These are phyloP conservation scores for Carallia brachiata DNA, from an alignment of 345 rosid species.

Conservation along the genomic window DNA sequence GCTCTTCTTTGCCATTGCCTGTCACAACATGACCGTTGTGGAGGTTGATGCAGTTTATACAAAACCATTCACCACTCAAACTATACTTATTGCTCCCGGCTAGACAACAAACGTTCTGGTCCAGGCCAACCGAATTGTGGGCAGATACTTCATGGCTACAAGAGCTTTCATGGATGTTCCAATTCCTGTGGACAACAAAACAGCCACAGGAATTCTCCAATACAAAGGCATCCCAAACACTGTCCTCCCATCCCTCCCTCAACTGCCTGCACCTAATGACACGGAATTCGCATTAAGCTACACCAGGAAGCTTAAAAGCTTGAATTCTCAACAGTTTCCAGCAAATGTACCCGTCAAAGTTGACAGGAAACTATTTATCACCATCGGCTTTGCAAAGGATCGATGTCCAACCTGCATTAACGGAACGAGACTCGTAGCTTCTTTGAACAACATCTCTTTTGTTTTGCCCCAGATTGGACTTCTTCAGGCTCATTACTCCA, in stretches of 20 bases:
- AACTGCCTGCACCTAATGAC: not conserved
- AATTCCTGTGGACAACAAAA: conserved; percentile 68
- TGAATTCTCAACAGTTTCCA: not conserved
- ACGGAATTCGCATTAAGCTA: not conserved
- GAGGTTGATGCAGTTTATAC: conserved; percentile 65
- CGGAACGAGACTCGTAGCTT: not conserved
- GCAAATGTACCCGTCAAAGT: not conserved
- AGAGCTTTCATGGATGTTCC: conserved; percentile 81
- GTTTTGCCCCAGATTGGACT: not conserved
- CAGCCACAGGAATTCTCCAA: conserved; percentile 38
- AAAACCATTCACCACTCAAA: conserved; percentile 45
- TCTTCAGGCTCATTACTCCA: not conserved
- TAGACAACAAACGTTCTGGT: conserved; percentile 85
- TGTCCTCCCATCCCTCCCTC: not conserved
- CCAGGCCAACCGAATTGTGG: conserved; percentile 47
- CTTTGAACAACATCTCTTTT: not conserved
- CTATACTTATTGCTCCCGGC: conserved; percentile 78
- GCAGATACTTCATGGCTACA: conserved; percentile 70
- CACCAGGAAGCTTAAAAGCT: not conserved
- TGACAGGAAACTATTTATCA: not conserved
- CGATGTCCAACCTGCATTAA: not conserved
- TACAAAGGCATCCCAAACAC: not conserved
- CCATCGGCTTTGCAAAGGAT: not conserved
- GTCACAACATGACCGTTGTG: conserved; percentile 70
- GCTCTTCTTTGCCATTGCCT: conserved; percentile 71